Evolutionary conservation across 371 early-diverging fungal genomes (phyloP), one percentile per base, ranked within the genome.

Genomic region (Cokeromyces recurvatus): DNA sequence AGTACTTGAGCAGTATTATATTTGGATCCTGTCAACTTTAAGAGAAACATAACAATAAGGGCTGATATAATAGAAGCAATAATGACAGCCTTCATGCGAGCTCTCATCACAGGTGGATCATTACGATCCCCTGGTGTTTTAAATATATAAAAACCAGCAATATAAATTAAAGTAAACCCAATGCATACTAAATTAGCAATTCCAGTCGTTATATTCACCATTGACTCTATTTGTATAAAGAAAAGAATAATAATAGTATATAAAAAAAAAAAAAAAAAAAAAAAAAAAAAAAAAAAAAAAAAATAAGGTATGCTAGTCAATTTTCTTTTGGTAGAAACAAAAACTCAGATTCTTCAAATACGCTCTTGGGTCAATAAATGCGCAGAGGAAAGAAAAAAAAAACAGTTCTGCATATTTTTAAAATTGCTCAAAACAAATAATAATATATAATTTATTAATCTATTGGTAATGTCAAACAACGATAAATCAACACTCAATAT

Each of bases 71-170:
- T 4, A 12, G 62, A 62, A 2, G 71, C 65, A 3, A 59, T 14
- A 6, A 50, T 38, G 4, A 71, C 71, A 14, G 71, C 53, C 37
- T 64, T 62, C 50, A 68, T 59, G 12, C 76, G 55, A 9, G 64
- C 55, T n/a, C 29, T 16, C 37, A 75, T 75, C n/a, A 69, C 66
- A 1, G 20, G 32, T 1, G 76, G 71, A 23, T 68, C 53, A 36
- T 75, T 48, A 15, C 69, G 53, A 14, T 55, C 55, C 6, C 58
- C 55, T 10, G 47, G 48, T 38, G 40, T 40, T 14, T 45, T 51
- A 19, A 66, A 64, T 2, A 71, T 8, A 31, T 74, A 74, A 36
- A 74, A 66, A 1, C 71, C 69, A 21, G 48, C 61, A 43, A 74
- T 49, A 39, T 74, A 74, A 32, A 68, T 47, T 27, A 66, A 20